Evolutionary conservation across 2,329 filamentous ascomycete genomes (phyloP), one percentile per base, ranked within the genome.

Genomic region (Colletotrichum filicis): DNA sequence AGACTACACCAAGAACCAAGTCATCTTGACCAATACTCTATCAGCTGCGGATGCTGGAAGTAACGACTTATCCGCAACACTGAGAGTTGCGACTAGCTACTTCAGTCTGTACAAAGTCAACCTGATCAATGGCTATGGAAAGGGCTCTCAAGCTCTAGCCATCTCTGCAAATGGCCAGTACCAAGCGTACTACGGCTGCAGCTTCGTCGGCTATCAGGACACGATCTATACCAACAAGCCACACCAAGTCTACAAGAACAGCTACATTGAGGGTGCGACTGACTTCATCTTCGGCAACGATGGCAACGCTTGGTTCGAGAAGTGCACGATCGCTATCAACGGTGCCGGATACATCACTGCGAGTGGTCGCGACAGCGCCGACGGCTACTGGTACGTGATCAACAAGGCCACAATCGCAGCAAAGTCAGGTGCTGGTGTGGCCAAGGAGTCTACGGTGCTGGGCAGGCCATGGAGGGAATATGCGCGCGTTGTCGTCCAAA

Each of bases 71-170:
- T 91, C 85, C 0, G 85, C 82, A 1, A 86, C 85, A 0, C 79
- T 87, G n/a, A 83, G 86, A 14, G 83, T 86, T 22, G 81, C 83
- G 74, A 85, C 87, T 0, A 78, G 79, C 8, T 86, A 88, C 75
- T 85, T 92, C 69, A 88, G 87, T 74, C 82, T 90, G n/a, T 93
- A 92, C 83, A 92, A 92, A 74, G 83, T 93, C 79, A 89, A 87
- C 66, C 79, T 88, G 6, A 79, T 81, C 16, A 88, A 88, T 76
- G 82, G 81, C 1, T 85, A 83, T 66, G 86, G 86, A 8, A 65
- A 82, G 52, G 86, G 87, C 26, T 84, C 83, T 4, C 87, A 90
- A 75, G 86, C 86, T 28, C 80, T 88, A 19, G 86, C 86, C 2
- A 74, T 88, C 19, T 83, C 82, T n/a, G 85, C 85, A 5, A 83